Base-by-base conservation (phyloP, 257 asterid species). In the Solanum chmielewskii region DNA sequence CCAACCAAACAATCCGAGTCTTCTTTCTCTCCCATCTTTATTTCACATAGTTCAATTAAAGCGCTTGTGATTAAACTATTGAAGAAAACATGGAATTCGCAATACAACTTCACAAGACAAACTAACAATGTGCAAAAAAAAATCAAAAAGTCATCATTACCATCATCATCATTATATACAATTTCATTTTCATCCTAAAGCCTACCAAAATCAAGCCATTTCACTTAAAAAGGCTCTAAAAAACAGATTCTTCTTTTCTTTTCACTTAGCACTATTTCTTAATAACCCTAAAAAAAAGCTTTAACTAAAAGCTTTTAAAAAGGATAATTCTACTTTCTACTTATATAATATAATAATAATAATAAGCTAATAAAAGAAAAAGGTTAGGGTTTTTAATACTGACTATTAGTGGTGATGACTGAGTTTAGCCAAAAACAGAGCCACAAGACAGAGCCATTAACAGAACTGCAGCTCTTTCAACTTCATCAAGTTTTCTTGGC, bases 401-500 rank as follows among this genome's bases (percentile, higher is more conserved):
- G 23, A 78, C 84, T 78, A 16, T 7, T 45, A 15, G 42, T 78
- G 16, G 42, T 45, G 78, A 9, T 71, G n/a, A 37, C 12, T 27
- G 20, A 4, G 60, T 89, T 86, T 90, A 49, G 91, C 92, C 93
- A 89, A 92, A 92, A 84, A 91, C 91, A 84, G 94, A 93, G 87
- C 96, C 96, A 91, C 94, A 91, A 70, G 98, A 94, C 11, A 96
- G 87, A 77, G 95, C 94, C 96, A 96, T 93, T 86, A 96, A 83
- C 25, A 94, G 93, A 86, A 94, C 86, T 13, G 98, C 98, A 45
- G 98, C 98, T 94, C 95, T 21, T 92, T 93, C 93, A 94, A 90
- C 49, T 87, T 90, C 88, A 80, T 14, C 85, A 49, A 47, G 12
- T 49, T 75, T 8, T 89, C 89, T 88, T 73, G 47, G 87, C 66